Base-by-base conservation (phyloP, 2,329 filamentous ascomycete species). In the Arthrobotrys sinensis region DNA sequence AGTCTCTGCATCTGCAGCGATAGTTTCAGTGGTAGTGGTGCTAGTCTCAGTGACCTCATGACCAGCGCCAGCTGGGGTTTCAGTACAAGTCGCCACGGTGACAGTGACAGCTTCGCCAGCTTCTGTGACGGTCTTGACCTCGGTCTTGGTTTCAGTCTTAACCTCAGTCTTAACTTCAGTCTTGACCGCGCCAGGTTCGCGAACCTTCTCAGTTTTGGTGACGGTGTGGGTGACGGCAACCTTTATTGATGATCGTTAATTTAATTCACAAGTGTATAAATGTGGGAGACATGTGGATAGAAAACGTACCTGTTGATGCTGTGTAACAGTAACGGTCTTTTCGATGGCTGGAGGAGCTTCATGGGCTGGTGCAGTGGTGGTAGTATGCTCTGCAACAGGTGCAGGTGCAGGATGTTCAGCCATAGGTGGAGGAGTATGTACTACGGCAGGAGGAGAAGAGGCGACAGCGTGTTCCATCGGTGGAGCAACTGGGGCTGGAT, bases 81-180 rank as follows among this genome's bases (percentile, higher is more conserved):
- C 66, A 14, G 68, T 64, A 24, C 68, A 72, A n/a, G 68, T 55
- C 1, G 57, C 21, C 10, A 70, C 72, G 6, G 72, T 76, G n/a
- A 69, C 63, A 19, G 69, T 73, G 24, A 66, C 50, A 24, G n/a
- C 69, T 43, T 32, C 43, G 16, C 32, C 28, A 11, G 40, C 62
- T 48, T 67, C 21, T 8, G 28, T 50, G 8, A 19, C 43, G 3
- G 62, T 66, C 12, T 66, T 16, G 28, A 3, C 24, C 24, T 28
- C 24, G 24, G 24, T 28, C 24, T 28, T 28, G 4, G 24, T 28
- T 28, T 28, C 24, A 28, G 24, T 28, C 24, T 28, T 28, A 28
- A 28, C 24, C 24, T 28, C 24, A 28, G 24, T 28, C 24, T 28
- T 28, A 28, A 28, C 24, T 28, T 28, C 36, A 24, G n/a, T 40